Conservation (phyloP, 805 yeast genomes). For the Monosporozyma solicola region DNA sequence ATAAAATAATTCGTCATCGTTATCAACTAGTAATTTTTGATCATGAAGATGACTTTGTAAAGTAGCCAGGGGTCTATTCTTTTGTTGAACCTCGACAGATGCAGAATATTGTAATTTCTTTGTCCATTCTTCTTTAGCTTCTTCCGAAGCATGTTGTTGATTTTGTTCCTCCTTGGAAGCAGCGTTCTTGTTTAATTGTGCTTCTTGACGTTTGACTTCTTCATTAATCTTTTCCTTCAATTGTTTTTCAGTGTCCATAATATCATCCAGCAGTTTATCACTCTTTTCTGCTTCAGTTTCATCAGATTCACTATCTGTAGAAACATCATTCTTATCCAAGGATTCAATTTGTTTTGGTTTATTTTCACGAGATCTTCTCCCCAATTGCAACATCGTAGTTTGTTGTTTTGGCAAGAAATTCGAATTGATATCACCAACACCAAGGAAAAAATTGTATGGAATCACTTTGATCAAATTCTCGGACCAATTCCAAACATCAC, state of each 20-base stretch:
- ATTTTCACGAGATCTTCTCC: constrained; percentile 24
- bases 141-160: constrained; percentile 14
- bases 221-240: constrained; percentile 25
- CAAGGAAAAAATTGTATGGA: constrained; percentile 93
- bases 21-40: constrained; percentile 51
- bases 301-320: not conserved
- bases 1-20: constrained; percentile 65
- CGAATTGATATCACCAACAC: constrained; percentile 94
- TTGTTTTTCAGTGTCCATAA: constrained; percentile 26
- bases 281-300: constrained; percentile 13
- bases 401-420: constrained; percentile 80
- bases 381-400: constrained; percentile 43
- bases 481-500: constrained; percentile 99
- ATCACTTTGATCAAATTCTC: constrained; percentile 83
- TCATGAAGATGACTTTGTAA: constrained; percentile 63
- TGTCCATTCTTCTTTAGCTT: constrained; percentile 40
- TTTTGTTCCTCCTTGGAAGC: constrained; percentile 15
- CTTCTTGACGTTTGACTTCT: constrained; percentile 30
- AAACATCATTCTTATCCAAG: constrained; percentile 7
- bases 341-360: not conserved
- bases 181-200: constrained; percentile 25
- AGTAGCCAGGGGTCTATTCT: constrained; percentile 76
- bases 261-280: constrained; percentile 27
- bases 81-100: constrained; percentile 68
- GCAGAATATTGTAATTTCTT: constrained; percentile 56